These are phyloP conservation scores for Penicillium sp. DNA, from an alignment of 2,329 filamentous ascomycete genomes.

Conservation along the genomic window DNA sequence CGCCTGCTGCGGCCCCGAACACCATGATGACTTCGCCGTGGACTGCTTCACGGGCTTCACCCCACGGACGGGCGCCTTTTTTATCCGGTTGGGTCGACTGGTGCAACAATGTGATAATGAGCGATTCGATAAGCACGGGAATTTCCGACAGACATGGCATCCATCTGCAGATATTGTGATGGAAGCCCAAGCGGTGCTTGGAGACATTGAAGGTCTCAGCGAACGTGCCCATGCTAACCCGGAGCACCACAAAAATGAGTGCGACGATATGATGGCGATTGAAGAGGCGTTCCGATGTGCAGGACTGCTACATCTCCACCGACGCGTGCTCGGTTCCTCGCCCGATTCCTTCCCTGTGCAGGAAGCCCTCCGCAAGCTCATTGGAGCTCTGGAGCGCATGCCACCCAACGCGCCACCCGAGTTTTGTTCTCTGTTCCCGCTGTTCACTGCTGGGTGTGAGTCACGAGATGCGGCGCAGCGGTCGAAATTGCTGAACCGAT, in stretches of 20 bases:
- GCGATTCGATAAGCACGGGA: conserved; percentile 61
- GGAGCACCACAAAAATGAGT: conserved; percentile 46
- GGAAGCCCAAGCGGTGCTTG: conserved; percentile 64
- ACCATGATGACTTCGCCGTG: conserved; percentile 69
- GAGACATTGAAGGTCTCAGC: conserved; percentile 63
- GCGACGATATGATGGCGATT: conserved; percentile 62
- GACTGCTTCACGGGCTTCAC: conserved; percentile 84
- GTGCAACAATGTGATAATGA: conserved; percentile 69
- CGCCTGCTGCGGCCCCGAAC: conserved; percentile 56
- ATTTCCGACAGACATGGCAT: conserved; percentile 60
- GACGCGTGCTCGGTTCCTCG: conserved; percentile 69
- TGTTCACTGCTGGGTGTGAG: conserved; percentile 84
- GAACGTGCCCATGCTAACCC: conserved; percentile 43
- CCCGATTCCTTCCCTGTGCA: conserved; percentile 65
- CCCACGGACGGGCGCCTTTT: conserved; percentile 69
- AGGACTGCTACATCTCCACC: conserved; percentile 74
- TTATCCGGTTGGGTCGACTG: conserved; percentile 73
- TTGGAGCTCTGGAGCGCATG: conserved; percentile 66
- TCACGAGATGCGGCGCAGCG: conserved; percentile 61
- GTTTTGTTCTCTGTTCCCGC: conserved; percentile 75
- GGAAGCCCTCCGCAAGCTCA: conserved; percentile 65
- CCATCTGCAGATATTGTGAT: conserved; percentile 60
- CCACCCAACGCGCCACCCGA: conserved; percentile 71
- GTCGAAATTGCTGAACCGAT: conserved; percentile 65
- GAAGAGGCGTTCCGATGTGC: conserved; percentile 83